A percentile compares a stretch with the other conserved stretches of the same genome.
Evolutionary conservation across 2,329 filamentous ascomycete genomes (phyloP).

Genomic region (Pyrenophora teres): DNA sequence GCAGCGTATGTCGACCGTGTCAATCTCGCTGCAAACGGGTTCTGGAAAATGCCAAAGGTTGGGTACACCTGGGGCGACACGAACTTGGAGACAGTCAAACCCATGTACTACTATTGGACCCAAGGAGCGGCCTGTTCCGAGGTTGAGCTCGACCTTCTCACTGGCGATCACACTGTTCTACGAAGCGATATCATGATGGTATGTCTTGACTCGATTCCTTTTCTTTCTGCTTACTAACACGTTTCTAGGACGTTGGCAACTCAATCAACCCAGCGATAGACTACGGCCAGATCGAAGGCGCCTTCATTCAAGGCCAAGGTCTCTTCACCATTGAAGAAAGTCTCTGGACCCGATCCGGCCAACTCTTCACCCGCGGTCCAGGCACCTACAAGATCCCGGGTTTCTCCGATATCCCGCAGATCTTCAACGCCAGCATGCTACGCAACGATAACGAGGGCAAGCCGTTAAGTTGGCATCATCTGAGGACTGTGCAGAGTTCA

Average conservation of each 20-base stretch:
- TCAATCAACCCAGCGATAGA: constrained; percentile 79
- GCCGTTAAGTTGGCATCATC: constrained; percentile 74
- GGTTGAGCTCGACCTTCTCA: constrained; percentile 89
- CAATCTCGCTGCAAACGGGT: constrained; percentile 91
- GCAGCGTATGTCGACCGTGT: constrained; percentile 94
- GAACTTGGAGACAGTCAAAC: constrained; percentile 39
- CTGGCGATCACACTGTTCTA: constrained; percentile 86
- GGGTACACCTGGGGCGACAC: constrained; percentile 80
- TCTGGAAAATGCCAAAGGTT: constrained; percentile 96
- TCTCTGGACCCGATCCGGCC: constrained; percentile 68
- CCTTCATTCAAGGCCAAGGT: constrained; percentile 77
- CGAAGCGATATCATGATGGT: constrained; percentile 90
- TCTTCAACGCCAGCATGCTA: constrained; percentile 79
- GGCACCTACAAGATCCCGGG: constrained; percentile 86
- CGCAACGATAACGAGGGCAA: constrained; percentile 63
- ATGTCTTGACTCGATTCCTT: not conserved
- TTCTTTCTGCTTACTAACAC: constrained; percentile 4
- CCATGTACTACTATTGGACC: constrained; percentile 99
- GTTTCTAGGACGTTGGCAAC: constrained; percentile 71
- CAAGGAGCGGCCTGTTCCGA: constrained; percentile 81
- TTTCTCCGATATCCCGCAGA: constrained; percentile 83
- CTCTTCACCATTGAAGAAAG: constrained; percentile 78
- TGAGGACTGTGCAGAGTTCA: constrained; percentile 81
- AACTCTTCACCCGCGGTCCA: constrained; percentile 66
- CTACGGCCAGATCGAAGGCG: constrained; percentile 81